A percentile compares a stretch with the other conserved stretches of the same genome.
Evolutionary conservation across 495 filamentous ascomycete genomes (phyloP).

Genomic region (Aspergillus ellipticus): DNA sequence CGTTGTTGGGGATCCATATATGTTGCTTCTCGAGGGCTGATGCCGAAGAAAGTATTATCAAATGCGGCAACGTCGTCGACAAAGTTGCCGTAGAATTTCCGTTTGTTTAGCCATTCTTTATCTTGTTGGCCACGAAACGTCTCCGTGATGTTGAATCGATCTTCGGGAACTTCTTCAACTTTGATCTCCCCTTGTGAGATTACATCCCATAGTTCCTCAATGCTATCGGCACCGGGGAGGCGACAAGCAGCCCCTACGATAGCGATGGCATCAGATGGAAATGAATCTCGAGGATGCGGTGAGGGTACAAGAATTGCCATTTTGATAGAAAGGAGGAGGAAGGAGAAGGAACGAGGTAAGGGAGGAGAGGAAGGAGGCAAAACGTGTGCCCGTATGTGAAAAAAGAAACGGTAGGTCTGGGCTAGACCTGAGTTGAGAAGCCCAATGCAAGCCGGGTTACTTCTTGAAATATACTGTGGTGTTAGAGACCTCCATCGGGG

Average conservation of each 20-base stretch:
- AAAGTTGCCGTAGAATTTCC: slow-evolving; percentile 20
- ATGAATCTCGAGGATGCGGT: background rate
- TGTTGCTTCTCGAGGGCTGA: slow-evolving; percentile 35
- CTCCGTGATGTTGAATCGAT: background rate
- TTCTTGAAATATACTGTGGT: background rate
- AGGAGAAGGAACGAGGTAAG: background rate
- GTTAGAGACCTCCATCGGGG: too few relatives aligned
- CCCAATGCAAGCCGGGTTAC: background rate
- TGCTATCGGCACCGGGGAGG: background rate
- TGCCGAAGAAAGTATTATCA: slow-evolving; percentile 45
- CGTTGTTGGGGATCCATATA: slow-evolving; percentile 50
- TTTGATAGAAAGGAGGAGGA: background rate
- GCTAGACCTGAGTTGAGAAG: too few relatives aligned
- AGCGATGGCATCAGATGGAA: background rate
- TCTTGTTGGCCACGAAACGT: background rate
- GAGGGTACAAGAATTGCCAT: background rate
- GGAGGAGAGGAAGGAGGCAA: too few relatives aligned
- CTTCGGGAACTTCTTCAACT: background rate
- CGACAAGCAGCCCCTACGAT: background rate
- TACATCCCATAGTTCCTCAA: background rate
- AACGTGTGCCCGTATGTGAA: background rate
- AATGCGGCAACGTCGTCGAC: slow-evolving; percentile 29
- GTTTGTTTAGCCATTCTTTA: background rate
- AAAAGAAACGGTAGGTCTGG: background rate
- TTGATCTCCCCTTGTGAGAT: background rate